phyloP scores from a whole-genome alignment of 352 stramenopile species.

The Pythium aristosporum region DNA sequence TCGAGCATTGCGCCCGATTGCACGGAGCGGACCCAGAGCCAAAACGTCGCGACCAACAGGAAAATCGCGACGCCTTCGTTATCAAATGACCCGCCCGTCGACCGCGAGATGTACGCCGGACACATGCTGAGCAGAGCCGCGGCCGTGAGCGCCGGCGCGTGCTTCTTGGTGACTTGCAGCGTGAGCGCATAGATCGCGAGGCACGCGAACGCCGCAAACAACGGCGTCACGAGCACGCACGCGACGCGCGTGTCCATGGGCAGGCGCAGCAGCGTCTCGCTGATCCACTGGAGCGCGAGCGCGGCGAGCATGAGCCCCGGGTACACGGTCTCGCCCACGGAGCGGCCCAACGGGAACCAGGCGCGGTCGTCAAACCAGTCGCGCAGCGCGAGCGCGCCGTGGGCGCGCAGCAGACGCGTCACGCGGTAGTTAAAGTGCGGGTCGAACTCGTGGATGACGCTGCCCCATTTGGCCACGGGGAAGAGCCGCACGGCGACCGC shows the following conservation, averaged over 20 bases:
- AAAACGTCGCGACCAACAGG: constrained; percentile 97
- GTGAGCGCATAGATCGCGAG: constrained; percentile 90
- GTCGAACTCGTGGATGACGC: constrained; percentile 92
- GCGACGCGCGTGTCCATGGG: constrained; percentile 83
- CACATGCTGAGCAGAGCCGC: constrained; percentile 94
- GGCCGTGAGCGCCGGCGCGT: constrained; percentile 79
- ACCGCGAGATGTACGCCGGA: constrained; percentile 97
- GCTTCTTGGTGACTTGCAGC: constrained; percentile 63
- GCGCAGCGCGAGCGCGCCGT: constrained; percentile 93
- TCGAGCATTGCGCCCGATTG: constrained; percentile 78
- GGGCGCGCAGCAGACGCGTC: constrained; percentile 92
- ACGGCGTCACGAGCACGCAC: constrained; percentile 88
- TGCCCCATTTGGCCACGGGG: constrained; percentile 89
- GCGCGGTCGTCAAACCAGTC: constrained; percentile 98
- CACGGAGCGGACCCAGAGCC: constrained; percentile 91
- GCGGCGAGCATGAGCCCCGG: constrained; percentile 90
- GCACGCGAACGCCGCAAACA: constrained; percentile 85
- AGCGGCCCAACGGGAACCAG: constrained; percentile 93
- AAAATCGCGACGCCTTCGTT: constrained; percentile 99
- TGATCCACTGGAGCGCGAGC: constrained; percentile 71
- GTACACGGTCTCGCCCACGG: constrained; percentile 92
- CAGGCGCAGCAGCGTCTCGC: constrained; percentile 54
- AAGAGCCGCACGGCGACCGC: constrained; percentile 91
- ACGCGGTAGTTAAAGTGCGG: constrained; percentile 99
- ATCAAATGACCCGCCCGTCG: constrained; percentile 97